These are phyloP conservation scores for Aspergillus sp. DNA, from an alignment of 2,329 filamentous ascomycete species.

Conservation along the genomic window DNA sequence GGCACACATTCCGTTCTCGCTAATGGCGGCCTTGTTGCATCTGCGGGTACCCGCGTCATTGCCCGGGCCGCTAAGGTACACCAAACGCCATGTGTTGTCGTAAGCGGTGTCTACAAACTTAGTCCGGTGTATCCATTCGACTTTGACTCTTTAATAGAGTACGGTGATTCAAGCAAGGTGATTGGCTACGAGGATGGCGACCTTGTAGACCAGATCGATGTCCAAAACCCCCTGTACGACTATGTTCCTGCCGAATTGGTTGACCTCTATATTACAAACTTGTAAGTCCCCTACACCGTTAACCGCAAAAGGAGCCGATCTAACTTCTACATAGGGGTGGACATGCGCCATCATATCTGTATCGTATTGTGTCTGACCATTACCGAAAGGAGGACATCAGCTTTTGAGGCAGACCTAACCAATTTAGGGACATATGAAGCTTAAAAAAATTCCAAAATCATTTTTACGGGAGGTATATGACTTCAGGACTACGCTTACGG, in stretches of 20 bases:
- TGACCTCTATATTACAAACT: slow-evolving; percentile 68
- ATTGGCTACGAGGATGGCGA: slow-evolving; percentile 76
- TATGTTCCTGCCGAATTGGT: slow-evolving; percentile 74
- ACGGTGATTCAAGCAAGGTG: slow-evolving; percentile 75
- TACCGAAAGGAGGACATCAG: slow-evolving; percentile 64
- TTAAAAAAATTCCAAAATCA: slow-evolving; percentile 1
- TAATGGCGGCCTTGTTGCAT: slow-evolving; percentile 81
- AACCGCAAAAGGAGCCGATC: background rate
- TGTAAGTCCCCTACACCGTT: slow-evolving; percentile 53
- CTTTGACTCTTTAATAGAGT: slow-evolving; percentile 78
- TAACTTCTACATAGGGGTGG: slow-evolving; percentile 50
- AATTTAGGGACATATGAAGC: background rate
- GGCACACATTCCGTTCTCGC: slow-evolving; percentile 83
- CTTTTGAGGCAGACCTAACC: slow-evolving; percentile 27
- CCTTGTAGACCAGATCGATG: slow-evolving; percentile 73
- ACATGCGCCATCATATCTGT: slow-evolving; percentile 64
- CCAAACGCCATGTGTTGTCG: slow-evolving; percentile 79
- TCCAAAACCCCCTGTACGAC: slow-evolving; percentile 78
- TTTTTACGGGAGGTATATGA: slow-evolving; percentile 17
- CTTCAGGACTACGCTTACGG: too few relatives aligned
- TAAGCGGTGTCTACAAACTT: slow-evolving; percentile 90
- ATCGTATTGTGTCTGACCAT: slow-evolving; percentile 65
- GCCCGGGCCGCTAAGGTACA: slow-evolving; percentile 81
- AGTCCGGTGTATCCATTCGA: slow-evolving; percentile 87
- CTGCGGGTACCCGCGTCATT: slow-evolving; percentile 79